Percentiles rank a stretch among this genome's conserved stretches.
phyloP scores from a whole-genome alignment of 129 eudicot species.

The Solidago caesia region DNA sequence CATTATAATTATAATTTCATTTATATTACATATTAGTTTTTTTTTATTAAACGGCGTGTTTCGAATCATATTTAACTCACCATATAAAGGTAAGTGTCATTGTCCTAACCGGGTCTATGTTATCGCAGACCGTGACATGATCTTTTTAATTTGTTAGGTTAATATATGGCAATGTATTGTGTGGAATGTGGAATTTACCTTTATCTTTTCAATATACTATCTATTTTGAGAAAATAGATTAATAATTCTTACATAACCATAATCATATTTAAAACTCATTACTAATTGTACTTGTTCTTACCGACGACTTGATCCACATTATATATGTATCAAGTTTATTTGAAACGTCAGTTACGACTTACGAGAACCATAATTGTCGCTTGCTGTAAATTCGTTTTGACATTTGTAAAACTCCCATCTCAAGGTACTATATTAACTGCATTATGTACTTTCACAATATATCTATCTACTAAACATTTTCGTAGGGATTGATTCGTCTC shows the following conservation, averaged over 20 bases:
- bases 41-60: too few relatives aligned
- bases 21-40: too few relatives aligned
- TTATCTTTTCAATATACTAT: too few relatives aligned
- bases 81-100: too few relatives aligned
- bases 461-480: slow-evolving; percentile 4
- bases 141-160: too few relatives aligned
- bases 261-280: neutral
- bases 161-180: too few relatives aligned
- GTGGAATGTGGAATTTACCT: too few relatives aligned
- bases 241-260: neutral
- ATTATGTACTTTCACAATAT: neutral
- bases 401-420: slow-evolving; percentile 23
- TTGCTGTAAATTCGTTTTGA: slow-evolving; percentile 18
- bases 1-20: neutral
- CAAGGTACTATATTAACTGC: slow-evolving; percentile 5
- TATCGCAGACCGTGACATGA: too few relatives aligned
- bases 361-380: slow-evolving; percentile 21
- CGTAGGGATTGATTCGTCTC: slow-evolving; percentile 10
- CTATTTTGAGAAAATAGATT: too few relatives aligned
- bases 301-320: slow-evolving; percentile 18
- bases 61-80: too few relatives aligned
- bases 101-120: too few relatives aligned
- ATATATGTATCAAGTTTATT: neutral
- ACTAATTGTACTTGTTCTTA: neutral
- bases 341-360: slow-evolving; percentile 8